Evolutionary conservation across 1,139 yeast species (phyloP), one percentile per base, ranked within the genome.

Genomic region (Hyphopichia wangnamkhiaoensis): DNA sequence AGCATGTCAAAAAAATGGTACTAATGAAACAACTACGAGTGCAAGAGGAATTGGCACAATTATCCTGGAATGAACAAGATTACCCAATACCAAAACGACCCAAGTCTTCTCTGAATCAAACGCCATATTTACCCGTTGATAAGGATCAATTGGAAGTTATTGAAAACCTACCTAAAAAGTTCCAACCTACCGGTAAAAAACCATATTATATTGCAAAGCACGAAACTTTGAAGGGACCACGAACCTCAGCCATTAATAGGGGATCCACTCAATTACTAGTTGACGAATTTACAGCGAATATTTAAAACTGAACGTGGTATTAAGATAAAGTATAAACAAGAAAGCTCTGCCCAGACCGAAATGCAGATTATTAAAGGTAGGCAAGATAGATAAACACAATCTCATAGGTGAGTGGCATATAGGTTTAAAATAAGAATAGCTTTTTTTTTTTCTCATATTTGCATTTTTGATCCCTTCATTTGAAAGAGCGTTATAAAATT

Each of bases 11-110:
- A 19, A 38, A 33, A 14, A 28, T 28, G 4, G 43, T 47, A 5
- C 48, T 44, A 17, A 37, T 32, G 37, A 39, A 41, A 19, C 37
- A 47, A 18, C 39, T 51, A 7, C 40, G 31, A 4, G 28, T 43
- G 2, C 49, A 45, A 34, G 31, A 34, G 4, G 37, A 39, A 17
- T 20, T 36, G 2, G 35, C 37, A 10, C 33, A 40, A 2, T 26
- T 46, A 24, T 21, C 37, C 3, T 49, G 52, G 52, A 35, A 32
- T 13, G 37, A 25, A 7, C 14, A 13, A 10, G 34, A 20, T 12
- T 21, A 23, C 31, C 19, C 31, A 16, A 8, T 7, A 30, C 20
- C 13, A 24, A 34, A 35, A 24, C 17, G 21, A 13, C 20, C 9
- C 17, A 17, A 16, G 14, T 25, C n/a, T 7, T n/a, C n/a, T n/a